A percentile compares a stretch with the other conserved stretches of the same genome.
Evolutionary conservation across 768 basidiomycete genomes (phyloP).

Genomic region (Lentinus tigrinus): DNA sequence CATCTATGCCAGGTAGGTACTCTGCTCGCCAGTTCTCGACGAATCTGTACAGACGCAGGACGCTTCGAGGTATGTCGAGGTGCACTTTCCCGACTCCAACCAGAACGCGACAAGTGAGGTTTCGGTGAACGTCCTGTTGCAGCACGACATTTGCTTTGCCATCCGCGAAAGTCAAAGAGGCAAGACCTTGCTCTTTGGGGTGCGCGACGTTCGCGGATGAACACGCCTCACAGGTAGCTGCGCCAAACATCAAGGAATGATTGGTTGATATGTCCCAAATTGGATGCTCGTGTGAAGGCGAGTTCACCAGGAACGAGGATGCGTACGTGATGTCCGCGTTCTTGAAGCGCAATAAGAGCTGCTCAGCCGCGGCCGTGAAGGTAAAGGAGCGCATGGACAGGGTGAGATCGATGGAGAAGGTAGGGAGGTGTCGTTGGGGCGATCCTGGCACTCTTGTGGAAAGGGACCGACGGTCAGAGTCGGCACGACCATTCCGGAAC

Average conservation of each 20-base stretch:
- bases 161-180: slow-evolving; percentile 50
- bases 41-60: slow-evolving; percentile 74
- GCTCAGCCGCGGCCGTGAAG: slow-evolving; percentile 69
- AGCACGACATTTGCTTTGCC: slow-evolving; percentile 47
- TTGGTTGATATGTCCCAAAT: slow-evolving; percentile 42
- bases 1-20: slow-evolving; percentile 73
- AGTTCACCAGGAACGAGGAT: slow-evolving; percentile 33
- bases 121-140: slow-evolving; percentile 44
- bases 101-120: slow-evolving; percentile 40
- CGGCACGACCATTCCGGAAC: neutral
- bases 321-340: slow-evolving; percentile 39
- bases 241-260: slow-evolving; percentile 46
- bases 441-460: neutral
- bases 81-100: slow-evolving; percentile 46
- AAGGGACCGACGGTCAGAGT: neutral
- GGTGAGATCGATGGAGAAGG: slow-evolving; percentile 36
- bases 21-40: slow-evolving; percentile 81
- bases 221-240: slow-evolving; percentile 57
- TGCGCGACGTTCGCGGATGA: slow-evolving; percentile 47
- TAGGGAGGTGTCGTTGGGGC: slow-evolving; percentile 1
- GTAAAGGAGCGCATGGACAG: slow-evolving; percentile 44
- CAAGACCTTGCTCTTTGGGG: slow-evolving; percentile 43
- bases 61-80: slow-evolving; percentile 75
- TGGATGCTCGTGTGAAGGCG: slow-evolving; percentile 11
- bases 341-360: slow-evolving; percentile 62